Base-by-base conservation (phyloP, 352 stramenopile genomes). In the Pythium chondricola region DNA sequence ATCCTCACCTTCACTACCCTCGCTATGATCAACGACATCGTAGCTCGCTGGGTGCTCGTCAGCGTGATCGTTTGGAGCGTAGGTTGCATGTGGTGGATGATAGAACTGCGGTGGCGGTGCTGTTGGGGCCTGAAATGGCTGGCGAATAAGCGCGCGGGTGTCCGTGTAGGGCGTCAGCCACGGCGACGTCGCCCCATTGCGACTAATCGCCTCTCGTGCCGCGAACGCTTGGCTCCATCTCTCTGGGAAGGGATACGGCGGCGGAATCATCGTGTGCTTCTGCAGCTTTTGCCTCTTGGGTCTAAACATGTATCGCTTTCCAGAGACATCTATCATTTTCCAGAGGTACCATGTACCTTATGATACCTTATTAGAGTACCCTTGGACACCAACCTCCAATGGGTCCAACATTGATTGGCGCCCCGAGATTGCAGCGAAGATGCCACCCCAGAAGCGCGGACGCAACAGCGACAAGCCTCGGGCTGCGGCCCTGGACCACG, bases 221-320 rank as follows among this genome's bases (percentile, higher is more conserved):
- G 7, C 29, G 13, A 13, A 13, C 7, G 29, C 29, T 33, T n/a
- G n/a, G n/a, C 29, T 56, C 81, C 81, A 93, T 30, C 53, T 64
- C 46, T 86, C 70, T 16, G 75, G 76, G 54, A 93, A 88, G 55
- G 81, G 81, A 62, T 78, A 93, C 52, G 81, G 81, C 52, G 81
- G 81, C 41, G 74, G 81, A 43, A 89, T 79, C 50, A 71, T 78
- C 36, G 9, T 29, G 20, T 13, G 29, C 13, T 13, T 13, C 13
- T 33, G 29, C 13, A 8, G 13, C 13, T 33, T 33, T 33, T 33
- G 8, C 7, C 29, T 8, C 13, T 33, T 33, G 29, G 29, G 8
- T 33, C 7, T 33, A 13, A 48, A 48, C 42, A 48, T 48, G 27
- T 48, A 48, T 48, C 10, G 9, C 10, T 18, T 48, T 11, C 29